Base-by-base conservation (phyloP, 2,329 filamentous ascomycete species). In the Dryadomyces quercus-mongolicae region DNA sequence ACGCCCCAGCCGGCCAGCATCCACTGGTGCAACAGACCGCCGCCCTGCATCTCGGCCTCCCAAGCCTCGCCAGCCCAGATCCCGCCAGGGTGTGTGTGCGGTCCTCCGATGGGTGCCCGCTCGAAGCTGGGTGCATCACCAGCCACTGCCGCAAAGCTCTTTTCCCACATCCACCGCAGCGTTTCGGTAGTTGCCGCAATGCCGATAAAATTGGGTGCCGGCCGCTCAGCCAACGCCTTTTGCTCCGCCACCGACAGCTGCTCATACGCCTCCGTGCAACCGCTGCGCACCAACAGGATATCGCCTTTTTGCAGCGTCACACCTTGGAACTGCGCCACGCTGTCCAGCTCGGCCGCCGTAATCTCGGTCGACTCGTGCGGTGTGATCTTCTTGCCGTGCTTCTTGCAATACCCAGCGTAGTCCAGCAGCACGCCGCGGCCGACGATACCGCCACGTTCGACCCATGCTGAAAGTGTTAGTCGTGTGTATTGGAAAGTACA, bases 1-100 rank as follows among this genome's bases (percentile, higher is more conserved):
- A 75, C 67, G 0, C 76, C 75, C 74, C 75, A 79, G 0, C 74
- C 73, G 0, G 70, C 72, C 1, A 76, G 62, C 12, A 74, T 57
- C 66, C 68, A 74, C 59, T 72, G 62, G 58, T 71, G 70, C 36
- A 61, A 48, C 58, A 57, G 54, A 12, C 56, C 60, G 53, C 57
- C 58, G 34, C 58, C 13, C 65, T 68, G 45, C 57, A 68, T 57
- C 16, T 34, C 55, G 12, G 42, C 54, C 52, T 58, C 56, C 54
- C 57, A 58, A 2, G 55, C 21, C 50, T 55, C 44, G 45, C 55
- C 48, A 31, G 38, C 49, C 55, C 57, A 57, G 44, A 46, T 18
- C 22, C 52, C 52, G 34, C 56, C 58, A 1, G 52, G 40, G 1
- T 5, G 5, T 7, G 53, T 55, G 51, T 60, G 56, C 12, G 46